Conservation (phyloP, 2,329 filamentous ascomycete genomes). For the Penicillium sp. region DNA sequence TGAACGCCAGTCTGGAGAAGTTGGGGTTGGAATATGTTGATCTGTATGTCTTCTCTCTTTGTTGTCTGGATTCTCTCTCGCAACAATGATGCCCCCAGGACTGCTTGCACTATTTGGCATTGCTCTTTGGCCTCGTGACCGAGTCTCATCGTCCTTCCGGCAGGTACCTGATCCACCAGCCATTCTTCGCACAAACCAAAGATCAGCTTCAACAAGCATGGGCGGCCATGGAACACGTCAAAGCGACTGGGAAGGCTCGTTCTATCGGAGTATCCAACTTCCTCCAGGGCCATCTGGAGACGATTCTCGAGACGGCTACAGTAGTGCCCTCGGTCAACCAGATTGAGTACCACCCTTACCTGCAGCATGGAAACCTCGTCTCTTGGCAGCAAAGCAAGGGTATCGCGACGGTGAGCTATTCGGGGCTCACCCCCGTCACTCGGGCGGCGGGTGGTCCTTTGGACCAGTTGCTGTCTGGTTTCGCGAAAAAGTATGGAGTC, state of each 20-base stretch:
- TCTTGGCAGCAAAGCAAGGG: conserved; percentile 36
- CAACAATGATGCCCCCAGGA: too few species aligned
- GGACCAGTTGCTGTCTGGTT: conserved; percentile 44
- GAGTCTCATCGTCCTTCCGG: background rate
- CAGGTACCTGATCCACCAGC: conserved; percentile 57
- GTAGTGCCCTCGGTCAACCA: conserved; percentile 36
- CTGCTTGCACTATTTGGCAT: too few species aligned
- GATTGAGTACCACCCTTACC: conserved; percentile 41
- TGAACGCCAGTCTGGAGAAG: conserved; percentile 54
- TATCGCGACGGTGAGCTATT: conserved; percentile 40
- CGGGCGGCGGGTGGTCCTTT: conserved; percentile 52
- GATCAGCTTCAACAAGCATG: conserved; percentile 53
- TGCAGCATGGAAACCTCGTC: conserved; percentile 41
- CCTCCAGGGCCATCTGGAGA: conserved; percentile 49
- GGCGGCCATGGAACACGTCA: conserved; percentile 55
- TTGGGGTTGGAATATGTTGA: conserved; percentile 58
- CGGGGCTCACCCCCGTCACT: conserved; percentile 44
- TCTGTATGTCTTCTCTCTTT: conserved; percentile 40
- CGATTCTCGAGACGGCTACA: conserved; percentile 42
- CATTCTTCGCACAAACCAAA: conserved; percentile 52
- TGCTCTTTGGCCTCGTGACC: background rate
- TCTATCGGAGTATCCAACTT: conserved; percentile 61
- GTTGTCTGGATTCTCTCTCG: too few species aligned
- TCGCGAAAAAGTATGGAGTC: conserved; percentile 59
- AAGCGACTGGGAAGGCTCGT: conserved; percentile 51